Evolutionary conservation across 768 basidiomycete species (phyloP), one percentile per base, ranked within the genome.

Genomic region (Cyclocybe cylindracea): DNA sequence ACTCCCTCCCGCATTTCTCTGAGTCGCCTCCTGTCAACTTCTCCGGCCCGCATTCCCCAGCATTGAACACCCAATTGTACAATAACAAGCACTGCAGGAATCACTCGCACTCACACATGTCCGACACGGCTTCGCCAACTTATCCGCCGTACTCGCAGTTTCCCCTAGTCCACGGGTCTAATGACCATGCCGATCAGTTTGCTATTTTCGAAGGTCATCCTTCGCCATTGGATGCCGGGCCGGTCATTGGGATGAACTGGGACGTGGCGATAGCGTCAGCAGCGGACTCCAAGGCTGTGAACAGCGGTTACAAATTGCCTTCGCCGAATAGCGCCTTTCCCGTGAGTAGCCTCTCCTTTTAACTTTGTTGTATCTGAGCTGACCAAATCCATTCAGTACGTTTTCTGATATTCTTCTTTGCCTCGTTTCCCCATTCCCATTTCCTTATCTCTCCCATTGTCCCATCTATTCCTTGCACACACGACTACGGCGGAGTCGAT

Each of bases 151-250:
- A 63, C 54, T 58, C 67, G 9, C 71, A 71, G 36, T 66, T 60
- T 48, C 63, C 66, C 14, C 60, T 63, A 7, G 53, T 63, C 16
- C 64, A 69, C 54, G 53, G 57, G 13, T 55, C 60, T 35, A 66
- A 59, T 52, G 70, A 71, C 33, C 51, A 63, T 18, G 50, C 65
- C 19, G 67, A 62, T 48, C 72, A 74, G 33, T 67, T 71, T 49
- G 37, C 65, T 10, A 48, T 70, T 19, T 70, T 72, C 44, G 71
- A 72, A 14, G 40, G 51, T 32, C 53, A 59, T 51, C 19, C 53
- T 60, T 14, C 63, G 61, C 33, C 36, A 55, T 42, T 66, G 11
- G 61, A 69, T 44, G 61, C 67, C 16, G 66, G 63, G 41, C 54
- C 66, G 32, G 55, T 67, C 48, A 58, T 67, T 46, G 60, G 61